Base-by-base conservation (phyloP, 176 grass and related monocot genomes). In the Bothriochloa decipiens region DNA sequence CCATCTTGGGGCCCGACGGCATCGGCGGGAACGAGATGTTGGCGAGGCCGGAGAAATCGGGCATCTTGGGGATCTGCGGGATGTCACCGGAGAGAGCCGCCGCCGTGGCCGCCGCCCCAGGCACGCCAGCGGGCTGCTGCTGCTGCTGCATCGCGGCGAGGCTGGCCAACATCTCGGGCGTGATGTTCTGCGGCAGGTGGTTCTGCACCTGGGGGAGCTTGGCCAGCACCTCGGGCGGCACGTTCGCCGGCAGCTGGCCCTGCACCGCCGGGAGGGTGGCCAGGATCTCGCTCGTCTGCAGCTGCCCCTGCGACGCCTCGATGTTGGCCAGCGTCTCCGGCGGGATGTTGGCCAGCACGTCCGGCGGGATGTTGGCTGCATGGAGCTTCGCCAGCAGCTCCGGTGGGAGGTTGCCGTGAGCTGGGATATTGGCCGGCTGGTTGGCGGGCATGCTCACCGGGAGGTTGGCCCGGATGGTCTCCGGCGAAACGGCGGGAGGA, bases 21-120 rank as follows among this genome's bases (percentile, higher is more conserved):
- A 91, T 85, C 2, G 90, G 72, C 12, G 90, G 90, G 72, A 91
- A 78, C 17, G 90, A 85, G 7, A 86, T 25, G 79, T 77, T 39
- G 0, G 89, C 69, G 8, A 90, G 68, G 8, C 84, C 80, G 0
- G 88, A 87, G 23, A 90, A 87, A 11, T 90, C 88, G 5, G 84
- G 88, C 80, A 90, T 80, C 47, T 90, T 90, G 16, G 88, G 84
- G 16, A 90, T 47, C 47, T 74, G 11, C 15, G 87, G 88, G 14
- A 90, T 46, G 5, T 39, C 70, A 7, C 17, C 37, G 1, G 32
- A 2, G 23, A 65, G 23, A 0, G 42, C 70, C 13, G 53, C 22
- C 33, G 49, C 77, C 27, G 65, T 3, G 2, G 26, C 69, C 65
- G 2, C 1, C 42, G 42, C 40, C 40, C 40, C 40, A 11, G 40